Evolutionary conservation across 306 rosid genomes (phyloP).

Genomic region (Vigna radiata): DNA sequence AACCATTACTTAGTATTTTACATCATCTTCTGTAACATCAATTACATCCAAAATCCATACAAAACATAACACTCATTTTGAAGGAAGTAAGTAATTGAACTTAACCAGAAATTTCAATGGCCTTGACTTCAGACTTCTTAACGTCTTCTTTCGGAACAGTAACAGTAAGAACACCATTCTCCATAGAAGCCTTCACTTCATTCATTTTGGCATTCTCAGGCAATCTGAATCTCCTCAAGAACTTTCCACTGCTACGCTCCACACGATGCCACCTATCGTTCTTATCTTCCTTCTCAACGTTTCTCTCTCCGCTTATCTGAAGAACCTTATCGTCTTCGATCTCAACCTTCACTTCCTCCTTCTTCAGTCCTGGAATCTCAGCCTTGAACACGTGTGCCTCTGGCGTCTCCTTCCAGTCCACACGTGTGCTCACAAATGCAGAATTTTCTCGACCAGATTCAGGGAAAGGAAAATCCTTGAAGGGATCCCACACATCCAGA

Average conservation of each 20-base stretch:
- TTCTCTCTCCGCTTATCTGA: constrained; percentile 47
- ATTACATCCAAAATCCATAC: no score
- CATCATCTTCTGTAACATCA: no score
- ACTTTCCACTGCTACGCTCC: constrained; percentile 51
- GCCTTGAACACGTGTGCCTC: constrained; percentile 56
- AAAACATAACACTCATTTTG: no score
- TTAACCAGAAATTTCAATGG: constrained; percentile 46
- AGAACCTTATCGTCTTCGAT: constrained; percentile 45
- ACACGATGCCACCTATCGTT: constrained; percentile 46
- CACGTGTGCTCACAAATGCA: constrained; percentile 37
- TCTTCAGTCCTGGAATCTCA: constrained; percentile 46
- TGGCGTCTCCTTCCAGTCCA: constrained; percentile 58
- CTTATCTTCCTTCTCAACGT: constrained; percentile 45
- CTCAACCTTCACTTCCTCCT: constrained; percentile 45
- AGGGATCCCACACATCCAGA: constrained; percentile 50
- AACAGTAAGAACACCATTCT: constrained; percentile 49
- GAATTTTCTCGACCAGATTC: no score
- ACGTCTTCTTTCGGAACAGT: constrained; percentile 46
- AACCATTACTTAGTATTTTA: no score
- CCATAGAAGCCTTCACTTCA: constrained; percentile 41
- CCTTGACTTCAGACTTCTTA: constrained; percentile 44
- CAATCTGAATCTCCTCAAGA: constrained; percentile 45
- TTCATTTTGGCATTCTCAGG: constrained; percentile 43
- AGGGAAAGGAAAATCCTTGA: constrained; percentile 37
- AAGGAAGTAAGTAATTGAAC: no score